Base-by-base conservation (phyloP, 495 filamentous ascomycete species). In the Cenococcum geophilum region DNA sequence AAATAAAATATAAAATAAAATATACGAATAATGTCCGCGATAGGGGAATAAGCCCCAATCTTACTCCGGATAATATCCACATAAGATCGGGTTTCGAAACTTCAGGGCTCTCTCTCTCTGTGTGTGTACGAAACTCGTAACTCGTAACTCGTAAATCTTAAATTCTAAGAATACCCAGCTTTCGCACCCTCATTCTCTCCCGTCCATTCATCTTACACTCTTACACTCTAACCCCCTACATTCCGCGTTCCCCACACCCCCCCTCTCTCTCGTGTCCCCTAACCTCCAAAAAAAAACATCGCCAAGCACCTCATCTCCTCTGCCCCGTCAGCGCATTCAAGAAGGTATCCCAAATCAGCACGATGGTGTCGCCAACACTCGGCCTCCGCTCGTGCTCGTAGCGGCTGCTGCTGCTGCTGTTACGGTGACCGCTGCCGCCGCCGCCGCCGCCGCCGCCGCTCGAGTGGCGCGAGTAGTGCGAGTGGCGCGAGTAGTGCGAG, bases 341-440 rank as follows among this genome's bases (percentile, higher is more conserved):
- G 5, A 67, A 18, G n/a, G 34, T 59, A 27, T 58, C 45, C 48
- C 49, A 64, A n/a, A 64, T 55, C 58, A 63, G 37, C 16, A 59
- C 16, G 47, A 68, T 5, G n/a, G 65, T 62, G 23, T 64, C 65
- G 8, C 65, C 65, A 8, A 64, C 32, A 5, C 55, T 55, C 18
- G 65, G 65, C 58, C 65, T 43, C 25, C 42, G 27, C 43, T 68
- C 61, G 0, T 50, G 0, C 18, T 57, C n/a, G 20, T 25, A 3
- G 53, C 53, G 12, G 3, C 36, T 16, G 53, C 21, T 23, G 0
- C 5, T 37, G 54, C 20, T 40, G 54, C 10, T 52, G 3, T 1
- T 51, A 2, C 18, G 18, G 48, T 2, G n/a, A 23, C 1, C 11
- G 2, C 4, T 51, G 4, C 48, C 1, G 10, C 16, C 23, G 48